phyloP scores from a whole-genome alignment of 2,329 filamentous ascomycete species.

The Arthrobotrys entomopaga region DNA sequence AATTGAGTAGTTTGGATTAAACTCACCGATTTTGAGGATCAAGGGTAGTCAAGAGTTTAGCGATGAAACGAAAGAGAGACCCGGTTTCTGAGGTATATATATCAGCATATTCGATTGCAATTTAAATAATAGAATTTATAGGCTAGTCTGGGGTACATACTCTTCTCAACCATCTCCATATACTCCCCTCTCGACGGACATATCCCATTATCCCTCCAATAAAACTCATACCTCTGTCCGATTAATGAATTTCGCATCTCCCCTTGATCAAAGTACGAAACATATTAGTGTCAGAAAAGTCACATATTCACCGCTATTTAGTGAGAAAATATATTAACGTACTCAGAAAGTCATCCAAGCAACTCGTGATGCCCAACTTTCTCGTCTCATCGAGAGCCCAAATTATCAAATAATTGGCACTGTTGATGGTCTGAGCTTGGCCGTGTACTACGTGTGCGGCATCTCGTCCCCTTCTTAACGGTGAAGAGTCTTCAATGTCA shows the following conservation, averaged over 20 bases:
- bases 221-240: slow-evolving; percentile 58
- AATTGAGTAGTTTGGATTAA: too few species aligned
- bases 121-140: too few species aligned
- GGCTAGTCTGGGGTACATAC: background rate
- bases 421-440: slow-evolving; percentile 61
- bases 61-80: slow-evolving; percentile 57
- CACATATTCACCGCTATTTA: background rate
- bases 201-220: slow-evolving; percentile 49
- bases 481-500: slow-evolving; percentile 62
- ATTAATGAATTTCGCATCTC: slow-evolving; percentile 50
- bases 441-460: slow-evolving; percentile 62
- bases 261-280: background rate
- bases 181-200: slow-evolving; percentile 58
- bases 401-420: slow-evolving; percentile 60
- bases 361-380: slow-evolving; percentile 52
- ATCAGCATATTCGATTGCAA: background rate
- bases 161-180: slow-evolving; percentile 59
- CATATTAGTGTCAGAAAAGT: background rate
- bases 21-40: background rate
- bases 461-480: slow-evolving; percentile 60
- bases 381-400: slow-evolving; percentile 56
- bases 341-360: slow-evolving; percentile 57
- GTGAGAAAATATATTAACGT: background rate
- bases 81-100: slow-evolving; percentile 53
- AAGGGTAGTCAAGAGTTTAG: slow-evolving; percentile 54